Percentiles rank a stretch among this genome's conserved stretches.
These are phyloP conservation scores for Oidium heveae DNA, from an alignment of 2,329 filamentous ascomycete species.

Conservation along the genomic window DNA sequence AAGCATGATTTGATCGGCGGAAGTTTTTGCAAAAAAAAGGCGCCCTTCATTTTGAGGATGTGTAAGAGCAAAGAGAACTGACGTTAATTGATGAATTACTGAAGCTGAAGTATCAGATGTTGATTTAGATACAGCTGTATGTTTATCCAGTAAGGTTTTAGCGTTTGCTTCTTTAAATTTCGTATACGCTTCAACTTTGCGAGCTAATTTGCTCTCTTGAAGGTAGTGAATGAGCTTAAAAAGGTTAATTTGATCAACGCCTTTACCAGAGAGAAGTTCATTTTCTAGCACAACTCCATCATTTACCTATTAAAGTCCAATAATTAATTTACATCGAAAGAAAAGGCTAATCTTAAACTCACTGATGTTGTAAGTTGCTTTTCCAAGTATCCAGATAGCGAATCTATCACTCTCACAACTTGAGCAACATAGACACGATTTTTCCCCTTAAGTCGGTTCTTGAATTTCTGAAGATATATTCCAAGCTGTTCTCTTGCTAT, in stretches of 20 bases:
- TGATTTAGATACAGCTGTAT: slow-evolving; percentile 1
- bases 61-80: slow-evolving; percentile 56
- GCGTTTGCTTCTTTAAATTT: slow-evolving; percentile 25
- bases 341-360: slow-evolving; percentile 58
- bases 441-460: too few species aligned
- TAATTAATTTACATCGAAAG: too few species aligned
- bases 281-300: slow-evolving; percentile 48
- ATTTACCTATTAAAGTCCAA: slow-evolving; percentile 14
- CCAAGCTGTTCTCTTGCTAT: slow-evolving; percentile 49
- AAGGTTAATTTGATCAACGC: slow-evolving; percentile 84
- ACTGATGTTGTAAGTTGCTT: too few species aligned
- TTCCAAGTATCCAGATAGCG: too few species aligned
- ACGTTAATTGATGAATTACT: slow-evolving; percentile 27
- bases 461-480: too few species aligned
- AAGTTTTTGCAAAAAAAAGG: slow-evolving; percentile 32
- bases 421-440: too few species aligned
- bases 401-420: too few species aligned
- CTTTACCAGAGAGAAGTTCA: slow-evolving; percentile 54
- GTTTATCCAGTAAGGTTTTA: slow-evolving; percentile 4
- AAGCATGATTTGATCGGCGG: slow-evolving; percentile 28
- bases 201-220: slow-evolving; percentile 72
- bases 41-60: slow-evolving; percentile 54
- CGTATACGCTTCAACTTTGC: slow-evolving; percentile 84
- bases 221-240: slow-evolving; percentile 74
- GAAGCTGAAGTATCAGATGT: slow-evolving; percentile 7